Evolutionary conservation across 306 rosid genomes (phyloP).

Genomic region (Begonia loranthoides): DNA sequence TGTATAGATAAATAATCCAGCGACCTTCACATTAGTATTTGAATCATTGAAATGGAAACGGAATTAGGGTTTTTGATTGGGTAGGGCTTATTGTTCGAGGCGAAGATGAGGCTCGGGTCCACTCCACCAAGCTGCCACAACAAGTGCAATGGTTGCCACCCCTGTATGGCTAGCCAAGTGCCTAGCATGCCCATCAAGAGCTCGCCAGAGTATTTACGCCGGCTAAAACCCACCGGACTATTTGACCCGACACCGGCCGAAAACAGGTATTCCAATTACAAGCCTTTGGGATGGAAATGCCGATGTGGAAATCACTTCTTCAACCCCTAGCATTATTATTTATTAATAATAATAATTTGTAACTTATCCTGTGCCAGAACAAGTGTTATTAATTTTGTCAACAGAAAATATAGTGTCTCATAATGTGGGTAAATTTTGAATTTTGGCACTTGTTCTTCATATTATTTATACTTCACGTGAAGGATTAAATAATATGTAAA

Average conservation of each 20-base stretch:
- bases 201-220: conserved; percentile 16
- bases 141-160: conserved; percentile 53
- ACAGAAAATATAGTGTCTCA: no score
- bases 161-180: conserved; percentile 56
- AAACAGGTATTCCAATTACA: conserved; percentile 47
- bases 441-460: no score
- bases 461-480: no score
- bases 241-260: conserved; percentile 16
- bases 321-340: conserved; percentile 36
- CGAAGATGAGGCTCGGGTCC: conserved; percentile 43
- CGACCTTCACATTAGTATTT: no score
- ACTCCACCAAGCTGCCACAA: conserved; percentile 56
- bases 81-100: conserved; percentile 19
- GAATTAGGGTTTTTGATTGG: background rate
- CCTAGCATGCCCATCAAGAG: conserved; percentile 32
- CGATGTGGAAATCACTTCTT: conserved; percentile 43
- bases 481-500: no score
- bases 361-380: no score
- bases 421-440: no score
- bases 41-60: background rate
- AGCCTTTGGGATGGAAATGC: conserved; percentile 64
- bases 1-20: no score
- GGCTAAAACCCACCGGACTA: conserved; percentile 5
- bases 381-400: no score
- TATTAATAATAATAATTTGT: no score